Percentiles rank a stretch among this genome's conserved stretches.
Conservation (phyloP, 495 filamentous ascomycete species). For the Paragyromitra xinjiangensis region DNA sequence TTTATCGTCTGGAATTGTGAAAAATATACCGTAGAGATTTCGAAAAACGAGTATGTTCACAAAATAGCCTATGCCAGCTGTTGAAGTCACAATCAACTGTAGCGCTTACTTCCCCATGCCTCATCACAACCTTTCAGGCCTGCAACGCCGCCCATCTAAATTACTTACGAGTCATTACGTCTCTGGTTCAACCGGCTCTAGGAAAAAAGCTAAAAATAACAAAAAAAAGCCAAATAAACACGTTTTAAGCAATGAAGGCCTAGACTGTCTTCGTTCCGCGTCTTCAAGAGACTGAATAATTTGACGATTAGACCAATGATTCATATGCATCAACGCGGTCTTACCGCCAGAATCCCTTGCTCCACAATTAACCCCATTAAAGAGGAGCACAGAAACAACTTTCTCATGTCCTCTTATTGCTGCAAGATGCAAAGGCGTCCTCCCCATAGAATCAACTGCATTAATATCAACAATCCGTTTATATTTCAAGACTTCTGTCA, state of each 20-base stretch:
- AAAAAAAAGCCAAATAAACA: neutral
- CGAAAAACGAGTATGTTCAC: too few relatives aligned
- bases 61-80: too few relatives aligned
- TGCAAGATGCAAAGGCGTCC: neutral
- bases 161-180: neutral
- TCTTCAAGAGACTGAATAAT: neutral
- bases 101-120: too few relatives aligned
- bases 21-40: too few relatives aligned
- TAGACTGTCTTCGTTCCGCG: neutral
- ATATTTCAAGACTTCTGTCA: neutral
- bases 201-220: neutral
- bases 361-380: neutral
- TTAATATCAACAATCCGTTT: neutral
- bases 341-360: neutral
- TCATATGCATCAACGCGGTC: neutral
- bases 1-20: too few relatives aligned
- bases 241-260: neutral
- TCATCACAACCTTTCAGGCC: too few relatives aligned
- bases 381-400: neutral
- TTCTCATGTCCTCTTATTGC: neutral
- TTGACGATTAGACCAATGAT: neutral
- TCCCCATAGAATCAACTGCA: neutral
- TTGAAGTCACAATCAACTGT: too few relatives aligned
- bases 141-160: too few relatives aligned
- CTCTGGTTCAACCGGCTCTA: neutral